Percentiles rank a stretch among this genome's conserved stretches.
phyloP scores from a whole-genome alignment of 164 flowering plant species.

The Dillenia suffruticosa region DNA sequence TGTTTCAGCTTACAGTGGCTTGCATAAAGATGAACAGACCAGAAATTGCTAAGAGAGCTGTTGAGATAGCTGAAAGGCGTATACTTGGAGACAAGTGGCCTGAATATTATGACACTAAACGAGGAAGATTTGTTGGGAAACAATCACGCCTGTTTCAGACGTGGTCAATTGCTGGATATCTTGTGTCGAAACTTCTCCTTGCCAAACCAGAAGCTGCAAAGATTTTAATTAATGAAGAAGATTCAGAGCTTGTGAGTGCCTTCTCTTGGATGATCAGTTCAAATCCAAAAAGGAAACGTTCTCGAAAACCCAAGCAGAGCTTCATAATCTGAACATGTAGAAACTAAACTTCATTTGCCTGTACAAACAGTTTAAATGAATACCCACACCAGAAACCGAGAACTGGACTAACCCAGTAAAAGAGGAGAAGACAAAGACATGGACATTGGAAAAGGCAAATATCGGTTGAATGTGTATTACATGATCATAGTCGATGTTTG shows the following conservation, averaged over 20 bases:
- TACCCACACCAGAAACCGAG: no score
- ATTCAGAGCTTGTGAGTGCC: constrained; percentile 60
- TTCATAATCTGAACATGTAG: constrained; percentile 40
- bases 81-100: constrained; percentile 80
- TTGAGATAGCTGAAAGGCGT: constrained; percentile 67
- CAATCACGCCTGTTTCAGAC: constrained; percentile 78
- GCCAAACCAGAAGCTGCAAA: constrained; percentile 59
- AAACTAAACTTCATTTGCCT: neutral
- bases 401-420: no score
- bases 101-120: constrained; percentile 84
- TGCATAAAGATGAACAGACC: constrained; percentile 89
- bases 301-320: constrained; percentile 35
- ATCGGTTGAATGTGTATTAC: no score
- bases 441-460: no score
- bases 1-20: constrained; percentile 85
- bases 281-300: constrained; percentile 74
- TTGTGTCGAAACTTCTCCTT: constrained; percentile 75
- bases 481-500: no score
- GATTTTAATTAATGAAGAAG: constrained; percentile 61
- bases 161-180: constrained; percentile 90
- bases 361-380: neutral
- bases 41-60: constrained; percentile 72
- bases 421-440: no score
- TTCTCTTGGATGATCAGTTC: constrained; percentile 56
- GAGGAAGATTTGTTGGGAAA: constrained; percentile 75